Percentiles rank a stretch among this genome's conserved stretches.
phyloP scores from a whole-genome alignment of 306 rosid genomes.

The Pyrus betulifolia region DNA sequence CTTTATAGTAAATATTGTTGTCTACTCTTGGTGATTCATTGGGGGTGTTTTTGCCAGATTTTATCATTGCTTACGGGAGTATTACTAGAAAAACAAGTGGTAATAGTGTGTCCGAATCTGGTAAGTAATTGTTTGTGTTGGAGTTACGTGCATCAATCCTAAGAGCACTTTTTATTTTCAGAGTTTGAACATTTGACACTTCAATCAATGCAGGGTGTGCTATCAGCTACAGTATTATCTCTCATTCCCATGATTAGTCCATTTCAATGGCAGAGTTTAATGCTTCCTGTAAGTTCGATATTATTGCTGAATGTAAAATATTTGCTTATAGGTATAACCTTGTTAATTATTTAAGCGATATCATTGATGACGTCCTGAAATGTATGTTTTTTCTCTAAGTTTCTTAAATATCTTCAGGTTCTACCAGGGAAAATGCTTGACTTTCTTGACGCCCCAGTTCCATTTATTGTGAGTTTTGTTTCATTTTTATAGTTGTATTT shows the following conservation, averaged over 20 bases:
- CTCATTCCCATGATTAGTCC: conserved; percentile 88
- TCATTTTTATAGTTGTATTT: not conserved
- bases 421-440: conserved; percentile 77
- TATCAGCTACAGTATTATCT: conserved; percentile 69
- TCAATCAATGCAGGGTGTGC: conserved; percentile 69
- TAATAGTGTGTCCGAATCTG: conserved; percentile 68
- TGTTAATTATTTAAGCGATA: not conserved
- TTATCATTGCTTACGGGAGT: conserved; percentile 67
- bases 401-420: conserved; percentile 47
- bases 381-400: conserved; percentile 8
- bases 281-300: conserved; percentile 77
- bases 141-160: not conserved
- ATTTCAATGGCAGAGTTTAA: conserved; percentile 92
- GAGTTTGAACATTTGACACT: conserved; percentile 24
- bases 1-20: not conserved
- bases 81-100: conserved; percentile 80
- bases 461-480: conserved; percentile 67
- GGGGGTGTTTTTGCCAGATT: conserved; percentile 46
- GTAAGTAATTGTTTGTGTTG: conserved; percentile 32
- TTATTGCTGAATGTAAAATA: not conserved
- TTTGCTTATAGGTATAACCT: not conserved
- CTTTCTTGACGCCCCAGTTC: conserved; percentile 97
- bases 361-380: not conserved
- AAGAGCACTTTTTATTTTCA: conserved; percentile 1
- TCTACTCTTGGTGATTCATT: conserved; percentile 1